Evolutionary conservation across 805 yeast genomes (phyloP).

Genomic region (Yarrowia sp.): DNA sequence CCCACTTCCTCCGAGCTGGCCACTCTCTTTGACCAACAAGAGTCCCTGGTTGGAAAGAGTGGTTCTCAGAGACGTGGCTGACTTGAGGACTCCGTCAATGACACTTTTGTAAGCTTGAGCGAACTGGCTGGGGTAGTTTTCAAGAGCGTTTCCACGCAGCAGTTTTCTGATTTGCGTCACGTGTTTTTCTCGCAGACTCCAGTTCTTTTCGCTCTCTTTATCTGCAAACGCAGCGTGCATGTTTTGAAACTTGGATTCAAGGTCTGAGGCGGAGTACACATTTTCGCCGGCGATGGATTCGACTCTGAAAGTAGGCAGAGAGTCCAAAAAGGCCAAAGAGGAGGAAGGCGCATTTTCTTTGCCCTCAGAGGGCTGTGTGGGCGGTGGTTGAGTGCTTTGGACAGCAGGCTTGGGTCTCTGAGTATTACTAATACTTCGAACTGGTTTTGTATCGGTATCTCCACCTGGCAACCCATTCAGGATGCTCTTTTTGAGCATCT

Average conservation of each 20-base stretch:
- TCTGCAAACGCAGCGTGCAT: slow-evolving; percentile 61
- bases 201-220: slow-evolving; percentile 86
- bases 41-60: slow-evolving; percentile 80
- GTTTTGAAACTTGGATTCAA: slow-evolving; percentile 53
- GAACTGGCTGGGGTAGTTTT: slow-evolving; percentile 50
- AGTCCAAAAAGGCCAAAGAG: not conserved
- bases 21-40: slow-evolving; percentile 71
- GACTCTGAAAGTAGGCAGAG: not conserved
- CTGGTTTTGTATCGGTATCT: not conserved
- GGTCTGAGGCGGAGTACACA: slow-evolving; percentile 34
- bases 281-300: not conserved
- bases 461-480: not conserved
- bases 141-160: slow-evolving; percentile 62
- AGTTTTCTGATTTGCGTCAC: slow-evolving; percentile 65
- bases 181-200: slow-evolving; percentile 74
- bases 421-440: too few species aligned
- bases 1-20: slow-evolving; percentile 44
- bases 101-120: slow-evolving; percentile 54
- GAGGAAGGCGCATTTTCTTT: slow-evolving; percentile 5
- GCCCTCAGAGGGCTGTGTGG: not conserved
- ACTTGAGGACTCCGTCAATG: slow-evolving; percentile 68
- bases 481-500: not conserved
- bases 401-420: too few species aligned
- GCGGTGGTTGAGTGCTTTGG: not conserved
- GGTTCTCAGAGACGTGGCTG: slow-evolving; percentile 78